A percentile compares a stretch with the other conserved stretches of the same genome.
Evolutionary conservation across 108 stramenopile genomes (phyloP).

Genomic region (Nitzschia putrida): DNA sequence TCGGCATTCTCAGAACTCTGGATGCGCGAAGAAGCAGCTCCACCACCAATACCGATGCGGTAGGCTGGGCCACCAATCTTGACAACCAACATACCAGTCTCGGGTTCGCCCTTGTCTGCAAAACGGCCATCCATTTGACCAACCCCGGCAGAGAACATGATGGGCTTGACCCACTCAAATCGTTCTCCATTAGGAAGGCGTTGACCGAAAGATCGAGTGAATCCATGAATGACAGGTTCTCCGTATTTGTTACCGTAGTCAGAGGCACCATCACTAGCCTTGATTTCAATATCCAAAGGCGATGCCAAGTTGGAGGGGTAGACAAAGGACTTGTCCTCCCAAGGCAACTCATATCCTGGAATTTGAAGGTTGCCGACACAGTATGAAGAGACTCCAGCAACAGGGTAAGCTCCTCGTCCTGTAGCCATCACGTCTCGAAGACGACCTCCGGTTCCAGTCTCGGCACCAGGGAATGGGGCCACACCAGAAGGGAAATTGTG

Average conservation of each 20-base stretch:
- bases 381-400: conserved; percentile 93
- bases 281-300: conserved; percentile 91
- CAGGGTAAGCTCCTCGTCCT: conserved; percentile 92
- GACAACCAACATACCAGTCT: conserved; percentile 94
- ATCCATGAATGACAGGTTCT: conserved; percentile 97
- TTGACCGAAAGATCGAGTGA: conserved; percentile 95
- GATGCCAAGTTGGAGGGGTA: conserved; percentile 89
- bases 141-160: conserved; percentile 99
- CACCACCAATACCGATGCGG: conserved; percentile 98
- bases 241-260: conserved; percentile 99
- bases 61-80: conserved; percentile 99
- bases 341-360: conserved; percentile 92
- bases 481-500: conserved; percentile 99
- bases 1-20: conserved; percentile 85
- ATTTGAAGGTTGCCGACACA: conserved; percentile 97
- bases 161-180: conserved; percentile 98
- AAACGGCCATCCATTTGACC: conserved; percentile 94
- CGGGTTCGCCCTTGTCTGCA: conserved; percentile 88
- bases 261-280: conserved; percentile 96
- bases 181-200: conserved; percentile 91
- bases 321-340: conserved; percentile 89
- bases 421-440: conserved; percentile 98
- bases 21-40: conserved; percentile 92
- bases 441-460: conserved; percentile 98
- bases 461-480: conserved; percentile 98